These are phyloP conservation scores for Stygiomarasmius scandens DNA, from an alignment of 1,284 basidiomycete genomes.

Conservation along the genomic window DNA sequence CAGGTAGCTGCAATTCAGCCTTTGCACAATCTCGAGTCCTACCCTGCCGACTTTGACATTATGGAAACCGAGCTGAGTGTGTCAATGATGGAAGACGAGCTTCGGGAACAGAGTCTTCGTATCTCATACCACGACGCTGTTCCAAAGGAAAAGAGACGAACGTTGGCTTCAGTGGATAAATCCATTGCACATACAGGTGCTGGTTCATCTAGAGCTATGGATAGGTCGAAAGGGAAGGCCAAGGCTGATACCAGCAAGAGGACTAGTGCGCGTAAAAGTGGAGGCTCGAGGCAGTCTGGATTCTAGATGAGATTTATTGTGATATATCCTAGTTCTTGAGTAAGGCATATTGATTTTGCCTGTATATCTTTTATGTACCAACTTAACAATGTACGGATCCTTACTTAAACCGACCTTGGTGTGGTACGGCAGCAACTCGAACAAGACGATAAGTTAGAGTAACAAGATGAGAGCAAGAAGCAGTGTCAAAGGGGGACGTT, in stretches of 20 bases:
- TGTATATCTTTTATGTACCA: too few species aligned
- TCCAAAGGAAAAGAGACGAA: conserved; percentile 55
- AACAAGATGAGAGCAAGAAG: too few species aligned
- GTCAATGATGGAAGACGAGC: conserved; percentile 10
- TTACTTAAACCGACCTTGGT: too few species aligned
- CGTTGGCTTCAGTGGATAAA: conserved; percentile 1
- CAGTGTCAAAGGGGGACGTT: too few species aligned
- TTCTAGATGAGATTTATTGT: too few species aligned
- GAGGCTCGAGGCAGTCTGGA: neutral
- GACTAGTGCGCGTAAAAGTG: neutral
- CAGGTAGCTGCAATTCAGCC: neutral
- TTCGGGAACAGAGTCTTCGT: conserved; percentile 47
- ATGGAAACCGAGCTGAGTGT: conserved; percentile 13
- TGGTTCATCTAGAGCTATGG: neutral
- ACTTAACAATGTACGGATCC: too few species aligned
- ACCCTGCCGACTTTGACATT: neutral
- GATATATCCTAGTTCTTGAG: neutral
- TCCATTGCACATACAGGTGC: conserved; percentile 1
- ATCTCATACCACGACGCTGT: conserved; percentile 72
- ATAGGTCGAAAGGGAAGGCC: neutral
- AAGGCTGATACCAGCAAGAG: neutral
- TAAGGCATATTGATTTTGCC: too few species aligned
- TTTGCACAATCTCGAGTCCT: neutral
- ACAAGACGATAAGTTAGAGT: too few species aligned
- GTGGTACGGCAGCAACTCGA: too few species aligned